Evolutionary conservation across 31 red algal genomes (phyloP).

Genomic region (Asparagopsis taxiformis): DNA sequence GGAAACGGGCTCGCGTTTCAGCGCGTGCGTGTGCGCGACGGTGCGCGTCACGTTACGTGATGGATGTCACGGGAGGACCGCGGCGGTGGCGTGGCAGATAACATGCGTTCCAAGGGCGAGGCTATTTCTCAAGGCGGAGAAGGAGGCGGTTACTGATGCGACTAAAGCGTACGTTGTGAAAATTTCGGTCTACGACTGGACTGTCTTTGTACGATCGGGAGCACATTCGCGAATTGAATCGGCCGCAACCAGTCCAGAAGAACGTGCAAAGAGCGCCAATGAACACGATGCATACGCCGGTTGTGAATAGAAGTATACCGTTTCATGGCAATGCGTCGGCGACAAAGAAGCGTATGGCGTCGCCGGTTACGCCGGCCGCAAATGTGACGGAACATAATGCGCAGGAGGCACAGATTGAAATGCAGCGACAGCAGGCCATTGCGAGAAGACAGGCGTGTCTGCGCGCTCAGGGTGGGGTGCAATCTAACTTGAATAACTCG

Average conservation of each 20-base stretch:
- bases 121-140: slow-evolving; percentile 72
- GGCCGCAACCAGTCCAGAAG: neutral
- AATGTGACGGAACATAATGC: neutral
- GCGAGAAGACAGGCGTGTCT: slow-evolving; percentile 2
- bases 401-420: neutral
- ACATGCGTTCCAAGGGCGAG: slow-evolving; percentile 53
- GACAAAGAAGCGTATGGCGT: neutral
- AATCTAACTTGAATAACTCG: too few species aligned
- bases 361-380: neutral
- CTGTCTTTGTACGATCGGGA: slow-evolving; percentile 75
- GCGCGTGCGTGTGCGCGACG: slow-evolving; percentile 50
- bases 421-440: neutral
- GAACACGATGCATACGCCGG: neutral
- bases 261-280: neutral
- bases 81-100: slow-evolving; percentile 54
- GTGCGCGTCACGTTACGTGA: slow-evolving; percentile 70
- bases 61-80: slow-evolving; percentile 57
- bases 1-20: slow-evolving; percentile 46
- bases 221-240: slow-evolving; percentile 48
- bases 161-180: slow-evolving; percentile 73
- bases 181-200: slow-evolving; percentile 85
- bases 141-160: slow-evolving; percentile 89
- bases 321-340: too few species aligned
- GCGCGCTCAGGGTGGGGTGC: neutral
- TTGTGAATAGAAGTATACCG: neutral